These are phyloP conservation scores for Neurospora pannonica DNA, from an alignment of 495 filamentous ascomycete species.

Conservation along the genomic window DNA sequence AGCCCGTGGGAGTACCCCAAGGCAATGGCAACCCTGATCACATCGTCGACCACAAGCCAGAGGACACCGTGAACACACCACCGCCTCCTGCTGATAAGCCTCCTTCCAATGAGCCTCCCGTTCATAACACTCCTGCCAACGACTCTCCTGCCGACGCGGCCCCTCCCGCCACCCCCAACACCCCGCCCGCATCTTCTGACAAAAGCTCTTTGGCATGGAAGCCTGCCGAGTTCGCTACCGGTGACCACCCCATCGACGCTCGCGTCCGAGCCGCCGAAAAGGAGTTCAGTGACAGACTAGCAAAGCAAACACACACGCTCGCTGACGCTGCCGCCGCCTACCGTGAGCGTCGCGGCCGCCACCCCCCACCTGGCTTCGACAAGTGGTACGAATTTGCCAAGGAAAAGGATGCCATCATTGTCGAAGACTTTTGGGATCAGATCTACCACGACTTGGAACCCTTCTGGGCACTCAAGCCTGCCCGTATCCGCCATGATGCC, in stretches of 20 bases:
- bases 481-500: slow-evolving; percentile 44
- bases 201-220: background rate
- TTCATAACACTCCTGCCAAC: background rate
- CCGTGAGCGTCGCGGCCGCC: slow-evolving; percentile 51
- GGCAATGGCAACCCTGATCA: background rate
- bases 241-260: slow-evolving; percentile 37
- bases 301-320: slow-evolving; percentile 40
- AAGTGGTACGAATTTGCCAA: slow-evolving; percentile 59
- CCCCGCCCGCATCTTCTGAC: background rate
- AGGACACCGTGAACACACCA: background rate
- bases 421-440: slow-evolving; percentile 67
- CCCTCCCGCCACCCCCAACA: background rate
- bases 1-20: background rate
- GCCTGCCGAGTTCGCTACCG: slow-evolving; percentile 11
- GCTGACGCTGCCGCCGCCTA: slow-evolving; percentile 52
- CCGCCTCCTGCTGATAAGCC: background rate
- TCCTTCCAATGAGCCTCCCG: background rate
- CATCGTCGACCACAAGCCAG: background rate
- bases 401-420: slow-evolving; percentile 47
- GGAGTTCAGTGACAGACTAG: slow-evolving; percentile 28
- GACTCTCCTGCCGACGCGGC: background rate
- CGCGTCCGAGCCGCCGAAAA: slow-evolving; percentile 35
- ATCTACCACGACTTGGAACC: slow-evolving; percentile 62
- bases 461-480: slow-evolving; percentile 56
- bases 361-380: slow-evolving; percentile 66